Base-by-base conservation (phyloP, 495 filamentous ascomycete species). In the Hypoxylon subgilvum region DNA sequence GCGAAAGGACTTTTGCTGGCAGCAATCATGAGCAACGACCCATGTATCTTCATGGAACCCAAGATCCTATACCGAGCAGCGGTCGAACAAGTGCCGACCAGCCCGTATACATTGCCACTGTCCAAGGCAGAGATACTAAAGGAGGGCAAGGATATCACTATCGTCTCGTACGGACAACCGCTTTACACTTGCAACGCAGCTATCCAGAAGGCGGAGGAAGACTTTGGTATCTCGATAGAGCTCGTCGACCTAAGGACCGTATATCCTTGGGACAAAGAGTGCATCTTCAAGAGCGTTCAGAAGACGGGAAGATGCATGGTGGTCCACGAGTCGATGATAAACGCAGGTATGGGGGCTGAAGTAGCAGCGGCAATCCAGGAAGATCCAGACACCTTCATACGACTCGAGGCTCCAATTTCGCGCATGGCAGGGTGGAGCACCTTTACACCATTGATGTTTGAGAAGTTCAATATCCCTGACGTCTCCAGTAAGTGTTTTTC, bases 291-390 rank as follows among this genome's bases (percentile, higher is more conserved):
- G 27, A 96, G 92, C 61, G 94, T 97, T 5, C 79, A 79, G 62
- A 97, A 94, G 75, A 98, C 94, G 6, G 92, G 94, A 0, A 74
- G 92, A 44, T 93, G 91, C 25, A 80, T 98, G 23, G 87, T 98
- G 1, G 94, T 97, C 6, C 94, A 98, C 70, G 94, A 98, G 73
- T 88, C 90, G 49, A 96, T 96, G 90, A 78, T 95, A 46, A 97
- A 96, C 71, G 92, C 90, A 10, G 95, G 94, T 9, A 82, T 97
- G 17, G 94, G 95, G 7, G 92, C 96, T 13, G 92, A 97, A 68
- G 86, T 98, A 3, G 91, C 95, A 0, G 90, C 91, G 0, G 92
- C 91, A 6, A 89, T 98, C 48, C 93, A 97, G 68, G 90, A 93
- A 42, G 84, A 84, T 39, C 62, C 76, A n/a, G 77, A 83, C 38